A percentile compares a stretch with the other conserved stretches of the same genome.
phyloP scores from a whole-genome alignment of 495 filamentous ascomycete species.

The Trichoderma orchidacearum region DNA sequence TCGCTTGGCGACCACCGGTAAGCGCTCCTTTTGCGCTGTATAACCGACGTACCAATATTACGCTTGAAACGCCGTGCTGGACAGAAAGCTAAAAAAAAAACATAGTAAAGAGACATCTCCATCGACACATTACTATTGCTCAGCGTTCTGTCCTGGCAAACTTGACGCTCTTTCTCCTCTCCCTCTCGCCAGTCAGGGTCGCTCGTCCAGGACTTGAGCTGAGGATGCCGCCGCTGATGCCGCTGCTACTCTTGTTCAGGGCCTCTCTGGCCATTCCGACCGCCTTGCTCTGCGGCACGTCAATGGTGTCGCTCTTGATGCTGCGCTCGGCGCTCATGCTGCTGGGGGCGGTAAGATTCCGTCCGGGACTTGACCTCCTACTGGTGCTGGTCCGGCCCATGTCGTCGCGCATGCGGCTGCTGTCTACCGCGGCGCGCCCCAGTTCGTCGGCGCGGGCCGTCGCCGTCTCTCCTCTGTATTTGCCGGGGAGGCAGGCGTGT shows the following conservation, averaged over 20 bases:
- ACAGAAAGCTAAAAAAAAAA: too few species aligned
- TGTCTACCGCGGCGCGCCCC: slow-evolving; percentile 10
- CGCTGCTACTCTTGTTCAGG: slow-evolving; percentile 9
- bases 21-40: too few species aligned
- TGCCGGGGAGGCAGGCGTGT: slow-evolving; percentile 57
- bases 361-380: not conserved
- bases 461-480: slow-evolving; percentile 35
- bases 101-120: too few species aligned
- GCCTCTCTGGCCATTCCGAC: slow-evolving; percentile 38
- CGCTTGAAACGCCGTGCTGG: too few species aligned
- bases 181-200: slow-evolving; percentile 16
- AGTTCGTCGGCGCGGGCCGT: slow-evolving; percentile 26
- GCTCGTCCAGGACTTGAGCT: slow-evolving; percentile 29
- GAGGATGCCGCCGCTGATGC: slow-evolving; percentile 13
- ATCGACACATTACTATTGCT: not conserved
- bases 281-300: slow-evolving; percentile 36
- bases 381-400: slow-evolving; percentile 6
- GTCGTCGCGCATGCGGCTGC: slow-evolving; percentile 2
- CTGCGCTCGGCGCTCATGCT: not conserved
- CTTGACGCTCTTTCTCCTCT: slow-evolving; percentile 43
- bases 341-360: not conserved
- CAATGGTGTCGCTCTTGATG: slow-evolving; percentile 19
- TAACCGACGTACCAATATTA: too few species aligned
- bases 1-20: too few species aligned
- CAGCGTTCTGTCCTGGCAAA: slow-evolving; percentile 18